phyloP scores from a whole-genome alignment of 2,329 filamentous ascomycete genomes.

The Colletotrichum agaves region DNA sequence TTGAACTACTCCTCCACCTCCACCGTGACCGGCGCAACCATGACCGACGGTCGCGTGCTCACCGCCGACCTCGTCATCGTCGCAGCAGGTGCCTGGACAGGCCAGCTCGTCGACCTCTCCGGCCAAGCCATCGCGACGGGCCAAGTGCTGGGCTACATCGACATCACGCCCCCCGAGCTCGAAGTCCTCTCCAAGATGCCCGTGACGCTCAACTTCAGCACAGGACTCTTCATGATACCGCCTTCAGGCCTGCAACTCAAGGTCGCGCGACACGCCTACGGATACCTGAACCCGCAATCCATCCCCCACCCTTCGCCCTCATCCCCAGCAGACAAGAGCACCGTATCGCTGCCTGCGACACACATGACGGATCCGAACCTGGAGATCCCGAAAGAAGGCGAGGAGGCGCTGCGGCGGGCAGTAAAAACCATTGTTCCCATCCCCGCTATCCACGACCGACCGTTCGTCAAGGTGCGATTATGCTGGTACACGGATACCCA shows the following conservation, averaged over 20 bases:
- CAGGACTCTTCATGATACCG: constrained; percentile 80
- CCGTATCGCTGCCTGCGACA: constrained; percentile 56
- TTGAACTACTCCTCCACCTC: constrained; percentile 44
- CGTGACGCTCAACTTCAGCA: constrained; percentile 76
- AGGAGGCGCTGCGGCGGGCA: constrained; percentile 68
- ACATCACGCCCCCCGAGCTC: constrained; percentile 78
- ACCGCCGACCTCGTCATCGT: constrained; percentile 79
- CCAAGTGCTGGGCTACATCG: constrained; percentile 82
- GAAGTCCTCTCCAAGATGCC: constrained; percentile 72
- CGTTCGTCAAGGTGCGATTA: constrained; percentile 70
- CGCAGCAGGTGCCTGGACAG: constrained; percentile 89
- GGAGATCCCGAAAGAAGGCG: constrained; percentile 68
- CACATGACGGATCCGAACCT: constrained; percentile 60
- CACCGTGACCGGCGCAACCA: constrained; percentile 60
- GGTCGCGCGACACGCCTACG: constrained; percentile 75
- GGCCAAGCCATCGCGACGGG: constrained; percentile 84
- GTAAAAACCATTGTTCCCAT: constrained; percentile 70
- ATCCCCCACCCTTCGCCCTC: constrained; percentile 42
- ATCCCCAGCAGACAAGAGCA: constrained; percentile 14
- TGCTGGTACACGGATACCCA: constrained; percentile 84
- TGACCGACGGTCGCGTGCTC: constrained; percentile 61
- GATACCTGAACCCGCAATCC: constrained; percentile 67
- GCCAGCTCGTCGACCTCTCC: constrained; percentile 78
- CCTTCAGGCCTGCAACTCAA: constrained; percentile 72
- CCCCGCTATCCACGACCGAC: constrained; percentile 64